Evolutionary conservation across 805 yeast species (phyloP).

Genomic region (Candida manassasensis): DNA sequence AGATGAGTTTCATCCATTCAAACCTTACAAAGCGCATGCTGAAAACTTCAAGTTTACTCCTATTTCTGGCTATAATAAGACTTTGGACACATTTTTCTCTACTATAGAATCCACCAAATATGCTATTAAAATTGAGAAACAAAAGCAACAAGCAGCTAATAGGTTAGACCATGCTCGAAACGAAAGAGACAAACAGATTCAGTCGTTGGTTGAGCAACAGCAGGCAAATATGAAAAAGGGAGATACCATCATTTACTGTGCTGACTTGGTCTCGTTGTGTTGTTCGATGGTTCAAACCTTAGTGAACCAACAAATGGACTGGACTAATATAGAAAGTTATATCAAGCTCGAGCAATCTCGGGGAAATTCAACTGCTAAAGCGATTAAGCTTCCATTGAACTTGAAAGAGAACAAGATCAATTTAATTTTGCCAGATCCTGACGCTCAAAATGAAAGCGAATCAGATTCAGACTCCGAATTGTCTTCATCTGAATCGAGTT

Average conservation of each 20-base stretch:
- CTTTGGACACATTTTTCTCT: constrained; percentile 81
- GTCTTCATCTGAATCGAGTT: constrained; percentile 10
- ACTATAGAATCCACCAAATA: constrained; percentile 78
- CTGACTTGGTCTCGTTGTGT: constrained; percentile 69
- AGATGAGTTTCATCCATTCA: constrained; percentile 69
- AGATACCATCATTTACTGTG: constrained; percentile 62
- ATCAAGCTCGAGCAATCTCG: constrained; percentile 65
- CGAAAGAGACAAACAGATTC: constrained; percentile 69
- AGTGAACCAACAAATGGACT: constrained; percentile 83
- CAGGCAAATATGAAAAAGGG: constrained; percentile 64
- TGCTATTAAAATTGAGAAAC: constrained; percentile 69
- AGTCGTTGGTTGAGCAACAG: constrained; percentile 60
- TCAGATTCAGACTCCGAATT: constrained; percentile 4
- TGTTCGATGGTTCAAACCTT: constrained; percentile 60
- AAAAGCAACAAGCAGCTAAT: constrained; percentile 69
- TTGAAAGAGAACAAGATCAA: constrained; percentile 64
- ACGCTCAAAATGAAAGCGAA: constrained; percentile 21
- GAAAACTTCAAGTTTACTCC: constrained; percentile 33
- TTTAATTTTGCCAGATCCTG: constrained; percentile 48
- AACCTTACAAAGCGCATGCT: constrained; percentile 40
- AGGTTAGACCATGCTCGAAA: constrained; percentile 68
- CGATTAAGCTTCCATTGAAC: constrained; percentile 64
- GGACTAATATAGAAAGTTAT: constrained; percentile 81
- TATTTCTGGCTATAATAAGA: constrained; percentile 63
- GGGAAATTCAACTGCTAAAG: constrained; percentile 58